Evolutionary conservation across 371 early-diverging fungal genomes (phyloP).

Genomic region (Mortierella sp.): DNA sequence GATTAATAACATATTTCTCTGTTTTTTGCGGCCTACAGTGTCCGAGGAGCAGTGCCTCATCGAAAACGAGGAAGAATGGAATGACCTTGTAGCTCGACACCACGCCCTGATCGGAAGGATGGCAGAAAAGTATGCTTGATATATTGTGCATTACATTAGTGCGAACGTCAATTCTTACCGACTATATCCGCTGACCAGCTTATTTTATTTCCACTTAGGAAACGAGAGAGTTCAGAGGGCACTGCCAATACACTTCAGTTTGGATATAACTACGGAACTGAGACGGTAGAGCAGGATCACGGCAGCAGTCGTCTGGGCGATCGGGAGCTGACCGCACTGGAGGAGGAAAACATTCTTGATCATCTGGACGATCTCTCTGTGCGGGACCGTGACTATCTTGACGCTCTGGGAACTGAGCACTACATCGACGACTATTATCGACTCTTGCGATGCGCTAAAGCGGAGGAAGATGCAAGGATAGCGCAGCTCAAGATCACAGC

Average conservation of each 20-base stretch:
- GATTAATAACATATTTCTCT: background rate
- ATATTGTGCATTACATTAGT: background rate
- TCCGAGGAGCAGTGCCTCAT: slow-evolving; percentile 46
- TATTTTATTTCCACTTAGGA: background rate
- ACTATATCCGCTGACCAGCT: background rate
- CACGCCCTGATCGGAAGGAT: slow-evolving; percentile 44
- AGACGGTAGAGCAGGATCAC: background rate
- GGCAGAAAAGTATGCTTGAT: slow-evolving; percentile 28
- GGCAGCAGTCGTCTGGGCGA: slow-evolving; percentile 7
- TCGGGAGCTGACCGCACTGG: slow-evolving; percentile 19
- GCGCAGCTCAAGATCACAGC: slow-evolving; percentile 44
- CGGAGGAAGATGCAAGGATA: slow-evolving; percentile 34
- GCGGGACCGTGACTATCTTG: slow-evolving; percentile 30
- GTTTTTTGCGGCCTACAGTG: slow-evolving; percentile 6
- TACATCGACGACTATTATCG: slow-evolving; percentile 34
- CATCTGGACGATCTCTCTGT: slow-evolving; percentile 29
- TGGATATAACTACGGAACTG: slow-evolving; percentile 39
- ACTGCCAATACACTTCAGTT: slow-evolving; percentile 3
- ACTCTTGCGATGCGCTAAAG: slow-evolving; percentile 22
- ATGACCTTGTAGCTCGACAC: slow-evolving; percentile 43
- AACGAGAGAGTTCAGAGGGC: slow-evolving; percentile 1
- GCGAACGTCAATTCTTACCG: background rate
- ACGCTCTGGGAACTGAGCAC: slow-evolving; percentile 21
- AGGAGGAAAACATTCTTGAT: slow-evolving; percentile 49
- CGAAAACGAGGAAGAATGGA: slow-evolving; percentile 52